Base-by-base conservation (phyloP, 2,329 filamentous ascomycete species). In the Colletotrichum sp. region DNA sequence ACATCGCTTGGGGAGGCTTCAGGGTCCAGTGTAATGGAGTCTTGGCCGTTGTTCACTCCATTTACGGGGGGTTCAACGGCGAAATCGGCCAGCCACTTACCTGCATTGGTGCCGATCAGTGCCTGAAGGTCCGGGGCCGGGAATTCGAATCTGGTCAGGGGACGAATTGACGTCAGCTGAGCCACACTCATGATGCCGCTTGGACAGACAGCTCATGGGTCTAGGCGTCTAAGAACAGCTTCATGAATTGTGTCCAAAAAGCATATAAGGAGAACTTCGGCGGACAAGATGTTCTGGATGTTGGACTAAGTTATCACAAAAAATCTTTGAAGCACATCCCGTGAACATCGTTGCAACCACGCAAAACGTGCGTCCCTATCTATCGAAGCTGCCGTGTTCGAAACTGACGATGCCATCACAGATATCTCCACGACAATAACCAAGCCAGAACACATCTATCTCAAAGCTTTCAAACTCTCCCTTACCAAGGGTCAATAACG, bases 401-500 rank as follows among this genome's bases (percentile, higher is more conserved):
- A 38, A 43, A n/a, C 38, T 43, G 18, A 43, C 38, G 2, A 5
- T 43, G 38, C 8, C 8, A 48, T 12, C 38, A n/a, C 18, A 48
- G 43, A 12, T 21, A 48, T 48, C 43, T 48, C 2, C 18, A 48
- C 43, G 10, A 21, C 5, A 0, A 12, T 0, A 12, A 48, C 43
- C 3, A 4, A 12, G 18, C 18, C 21, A 48, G 0, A 21, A 21
- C 18, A 21, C 18, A 43, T n/a, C 2, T 43, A 43, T n/a, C 2
- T 43, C 16, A 43, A 5, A 24, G 6, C n/a, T 16, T 12, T 28
- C 24, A 2, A 18, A 4, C 55, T 28, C 2, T 16, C n/a, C 16
- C 16, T n/a, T 10, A 1, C 38, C 5, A 5, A 43, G 18, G 2
- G 9, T 18, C 2, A 9, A 21, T 1, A n/a, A 13, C 1, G 0